Conservation (phyloP, 108 stramenopile genomes). For the Asterionellopsis glacialis region DNA sequence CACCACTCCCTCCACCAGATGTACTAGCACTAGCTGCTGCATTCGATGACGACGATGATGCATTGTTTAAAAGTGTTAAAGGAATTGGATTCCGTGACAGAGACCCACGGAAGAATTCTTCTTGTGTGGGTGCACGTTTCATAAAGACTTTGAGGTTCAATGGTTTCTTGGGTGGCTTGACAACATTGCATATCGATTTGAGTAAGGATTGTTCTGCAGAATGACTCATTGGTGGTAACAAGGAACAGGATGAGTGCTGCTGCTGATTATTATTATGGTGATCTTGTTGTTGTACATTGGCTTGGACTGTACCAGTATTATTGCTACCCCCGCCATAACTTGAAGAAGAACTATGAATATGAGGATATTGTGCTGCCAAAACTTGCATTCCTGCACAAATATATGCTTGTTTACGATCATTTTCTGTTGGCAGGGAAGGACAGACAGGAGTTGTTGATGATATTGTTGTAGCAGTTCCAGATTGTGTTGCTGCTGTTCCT, state of each 20-base stretch:
- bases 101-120: slow-evolving; percentile 81
- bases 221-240: slow-evolving; percentile 3
- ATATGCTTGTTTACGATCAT: slow-evolving; percentile 44
- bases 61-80: slow-evolving; percentile 23
- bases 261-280: slow-evolving; percentile 3
- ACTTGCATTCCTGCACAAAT: slow-evolving; percentile 57
- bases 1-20: no score
- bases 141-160: slow-evolving; percentile 74
- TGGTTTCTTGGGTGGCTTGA: slow-evolving; percentile 78
- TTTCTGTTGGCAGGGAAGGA: slow-evolving; percentile 7
- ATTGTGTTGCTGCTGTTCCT: neutral
- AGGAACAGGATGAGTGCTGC: slow-evolving; percentile 21
- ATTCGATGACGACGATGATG: slow-evolving; percentile 13
- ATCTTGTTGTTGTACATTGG: neutral
- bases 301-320: neutral
- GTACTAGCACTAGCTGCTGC: neutral
- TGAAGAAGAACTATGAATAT: neutral
- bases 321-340: neutral
- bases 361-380: slow-evolving; percentile 43
- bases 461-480: slow-evolving; percentile 5
- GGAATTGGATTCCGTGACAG: slow-evolving; percentile 70
- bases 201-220: slow-evolving; percentile 49
- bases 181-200: slow-evolving; percentile 49
- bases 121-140: slow-evolving; percentile 79
- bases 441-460: slow-evolving; percentile 1